A percentile compares a stretch with the other conserved stretches of the same genome.
phyloP scores from a whole-genome alignment of 1,284 basidiomycete species.

The Sanghuangporus baumii region DNA sequence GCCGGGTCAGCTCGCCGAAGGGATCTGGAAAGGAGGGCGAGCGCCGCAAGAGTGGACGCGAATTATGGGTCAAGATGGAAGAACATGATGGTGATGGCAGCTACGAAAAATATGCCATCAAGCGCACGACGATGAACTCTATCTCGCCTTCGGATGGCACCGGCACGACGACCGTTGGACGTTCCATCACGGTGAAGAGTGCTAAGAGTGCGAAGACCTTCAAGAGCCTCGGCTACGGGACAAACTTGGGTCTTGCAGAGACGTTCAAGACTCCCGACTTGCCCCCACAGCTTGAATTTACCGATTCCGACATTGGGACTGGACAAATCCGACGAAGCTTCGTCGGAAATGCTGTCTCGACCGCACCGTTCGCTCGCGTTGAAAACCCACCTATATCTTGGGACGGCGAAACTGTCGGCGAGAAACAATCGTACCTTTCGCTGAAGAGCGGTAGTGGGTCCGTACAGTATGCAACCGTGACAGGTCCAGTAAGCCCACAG shows the following conservation, averaged over 20 bases:
- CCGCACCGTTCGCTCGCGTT: constrained; percentile 7
- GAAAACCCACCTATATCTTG: constrained; percentile 10
- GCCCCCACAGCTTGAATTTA: constrained; percentile 18
- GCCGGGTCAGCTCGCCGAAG: background rate
- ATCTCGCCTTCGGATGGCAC: background rate
- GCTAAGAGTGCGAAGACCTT: constrained; percentile 16
- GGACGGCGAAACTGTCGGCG: constrained; percentile 16
- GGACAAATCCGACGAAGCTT: constrained; percentile 8
- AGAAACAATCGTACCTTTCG: constrained; percentile 9
- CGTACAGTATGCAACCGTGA: background rate
- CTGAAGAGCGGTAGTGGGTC: constrained; percentile 5
- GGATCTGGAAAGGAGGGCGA: constrained; percentile 2
- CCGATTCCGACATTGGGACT: constrained; percentile 14
- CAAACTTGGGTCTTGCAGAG: constrained; percentile 12
- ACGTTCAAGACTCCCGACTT: constrained; percentile 16
- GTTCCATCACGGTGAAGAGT: constrained; percentile 17
- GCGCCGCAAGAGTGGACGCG: constrained; percentile 15
- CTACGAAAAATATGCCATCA: constrained; percentile 17
- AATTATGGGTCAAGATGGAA: constrained; percentile 18
- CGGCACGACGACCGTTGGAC: constrained; percentile 11
- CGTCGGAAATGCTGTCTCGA: background rate
- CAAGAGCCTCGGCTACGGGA: constrained; percentile 15
- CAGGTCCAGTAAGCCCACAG: constrained; percentile 11
- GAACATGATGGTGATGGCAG: constrained; percentile 11
- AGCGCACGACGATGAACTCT: background rate